Evolutionary conservation across 2,329 filamentous ascomycete species (phyloP).

Genomic region (Penicillium janthinellum): DNA sequence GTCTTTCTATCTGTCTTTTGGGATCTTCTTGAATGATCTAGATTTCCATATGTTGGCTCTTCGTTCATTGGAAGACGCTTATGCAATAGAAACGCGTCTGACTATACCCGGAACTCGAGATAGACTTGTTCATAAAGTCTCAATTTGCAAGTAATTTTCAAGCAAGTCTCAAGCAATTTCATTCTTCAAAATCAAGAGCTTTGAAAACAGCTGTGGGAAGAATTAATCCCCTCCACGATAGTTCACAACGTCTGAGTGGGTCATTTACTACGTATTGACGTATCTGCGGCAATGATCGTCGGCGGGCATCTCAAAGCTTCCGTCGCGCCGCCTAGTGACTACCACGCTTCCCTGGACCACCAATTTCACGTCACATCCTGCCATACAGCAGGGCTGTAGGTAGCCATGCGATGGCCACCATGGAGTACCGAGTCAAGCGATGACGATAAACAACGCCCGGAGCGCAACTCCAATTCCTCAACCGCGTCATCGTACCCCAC

Average conservation of each 20-base stretch:
- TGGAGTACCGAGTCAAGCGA: slow-evolving; percentile 44
- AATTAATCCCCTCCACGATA: background rate
- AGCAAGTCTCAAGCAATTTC: background rate
- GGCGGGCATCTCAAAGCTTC: slow-evolving; percentile 5
- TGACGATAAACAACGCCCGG: slow-evolving; percentile 24
- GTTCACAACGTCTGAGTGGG: background rate
- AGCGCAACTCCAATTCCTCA: slow-evolving; percentile 10
- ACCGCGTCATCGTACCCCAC: slow-evolving; percentile 22
- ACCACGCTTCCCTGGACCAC: slow-evolving; percentile 14
- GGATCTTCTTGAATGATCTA: slow-evolving; percentile 16
- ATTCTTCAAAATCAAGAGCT: too few species aligned
- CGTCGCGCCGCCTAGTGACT: slow-evolving; percentile 7
- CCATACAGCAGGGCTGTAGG: slow-evolving; percentile 29
- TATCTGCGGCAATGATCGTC: slow-evolving; percentile 9
- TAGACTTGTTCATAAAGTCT: slow-evolving; percentile 12
- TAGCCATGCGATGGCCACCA: slow-evolving; percentile 53
- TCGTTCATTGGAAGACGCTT: background rate
- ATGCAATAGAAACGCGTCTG: slow-evolving; percentile 4
- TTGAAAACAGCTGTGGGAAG: background rate
- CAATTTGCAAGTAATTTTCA: background rate
- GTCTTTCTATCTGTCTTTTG: slow-evolving; percentile 10
- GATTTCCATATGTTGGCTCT: slow-evolving; percentile 8
- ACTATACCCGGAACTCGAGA: background rate
- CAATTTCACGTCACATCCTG: slow-evolving; percentile 10
- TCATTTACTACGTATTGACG: background rate